Evolutionary conservation across 1,284 basidiomycete genomes (phyloP).

Genomic region (Takashimella koratensis): DNA sequence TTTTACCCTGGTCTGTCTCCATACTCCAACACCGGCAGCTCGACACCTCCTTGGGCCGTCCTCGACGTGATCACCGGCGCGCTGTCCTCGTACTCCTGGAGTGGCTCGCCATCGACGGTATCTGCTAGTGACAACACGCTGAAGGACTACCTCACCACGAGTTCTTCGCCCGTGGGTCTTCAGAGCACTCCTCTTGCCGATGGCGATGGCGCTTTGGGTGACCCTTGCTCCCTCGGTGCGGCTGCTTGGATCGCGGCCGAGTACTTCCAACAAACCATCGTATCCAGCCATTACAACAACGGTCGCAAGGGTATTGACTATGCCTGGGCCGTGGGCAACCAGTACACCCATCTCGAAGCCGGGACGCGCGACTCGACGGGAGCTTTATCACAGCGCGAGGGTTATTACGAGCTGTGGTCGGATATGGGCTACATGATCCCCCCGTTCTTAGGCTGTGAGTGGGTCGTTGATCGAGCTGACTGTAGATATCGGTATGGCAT

Average conservation of each 20-base stretch:
- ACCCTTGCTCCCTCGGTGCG: conserved; percentile 26
- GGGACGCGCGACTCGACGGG: conserved; percentile 17
- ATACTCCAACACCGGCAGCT: too few species aligned
- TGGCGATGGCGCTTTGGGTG: conserved; percentile 31
- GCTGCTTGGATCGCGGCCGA: conserved; percentile 28
- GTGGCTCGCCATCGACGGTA: too few species aligned
- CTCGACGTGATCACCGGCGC: conserved; percentile 1
- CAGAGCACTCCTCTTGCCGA: conserved; percentile 17
- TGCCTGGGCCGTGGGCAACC: conserved; percentile 35
- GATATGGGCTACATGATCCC: conserved; percentile 62
- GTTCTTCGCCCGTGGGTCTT: conserved; percentile 10
- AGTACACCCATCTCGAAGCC: conserved; percentile 20
- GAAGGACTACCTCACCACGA: conserved; percentile 6
- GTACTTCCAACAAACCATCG: conserved; percentile 14
- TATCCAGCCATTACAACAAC: conserved; percentile 1
- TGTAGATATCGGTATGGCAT: too few species aligned
- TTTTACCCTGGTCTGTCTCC: conserved; percentile 25
- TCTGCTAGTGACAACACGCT: not conserved
- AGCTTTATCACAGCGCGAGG: conserved; percentile 30
- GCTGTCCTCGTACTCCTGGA: too few species aligned
- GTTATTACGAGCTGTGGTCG: conserved; percentile 51
- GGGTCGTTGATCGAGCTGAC: too few species aligned
- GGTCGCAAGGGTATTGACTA: conserved; percentile 11
- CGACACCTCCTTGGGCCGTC: not conserved
- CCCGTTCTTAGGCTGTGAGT: conserved; percentile 61